Conservation (phyloP, 192 early-diverging fungal species). For the Cladochytrium replicatum region DNA sequence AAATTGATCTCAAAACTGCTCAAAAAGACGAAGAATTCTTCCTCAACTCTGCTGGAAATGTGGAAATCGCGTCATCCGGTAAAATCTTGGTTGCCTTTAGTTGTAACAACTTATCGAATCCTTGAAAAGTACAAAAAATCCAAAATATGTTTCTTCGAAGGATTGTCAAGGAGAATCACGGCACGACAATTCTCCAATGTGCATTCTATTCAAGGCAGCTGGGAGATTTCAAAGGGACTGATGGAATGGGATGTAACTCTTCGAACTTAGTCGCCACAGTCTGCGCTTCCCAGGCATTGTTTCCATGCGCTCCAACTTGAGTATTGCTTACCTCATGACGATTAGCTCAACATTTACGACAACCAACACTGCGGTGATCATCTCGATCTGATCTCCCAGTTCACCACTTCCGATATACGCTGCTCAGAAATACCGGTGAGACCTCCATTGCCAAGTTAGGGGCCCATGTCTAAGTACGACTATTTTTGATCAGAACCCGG, state of each 20-base stretch:
- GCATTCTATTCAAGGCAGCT: constrained; percentile 33
- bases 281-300: neutral
- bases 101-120: too few species aligned
- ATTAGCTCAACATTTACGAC: constrained; percentile 73
- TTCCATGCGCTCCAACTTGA: neutral
- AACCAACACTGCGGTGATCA: constrained; percentile 92
- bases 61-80: too few species aligned
- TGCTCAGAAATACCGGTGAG: too few species aligned
- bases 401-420: too few species aligned
- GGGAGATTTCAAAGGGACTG: neutral
- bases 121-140: constrained; percentile 23
- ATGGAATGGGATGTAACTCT: constrained; percentile 21
- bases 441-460: too few species aligned
- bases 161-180: constrained; percentile 88
- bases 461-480: too few species aligned
- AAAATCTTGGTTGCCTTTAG: too few species aligned
- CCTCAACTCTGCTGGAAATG: too few species aligned
- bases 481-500: too few species aligned
- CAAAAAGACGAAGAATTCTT: too few species aligned
- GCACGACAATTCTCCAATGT: constrained; percentile 58
- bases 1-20: too few species aligned
- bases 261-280: constrained; percentile 63
- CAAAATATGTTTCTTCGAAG: constrained; percentile 66
- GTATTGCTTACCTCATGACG: neutral
- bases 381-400: constrained; percentile 90